These are phyloP conservation scores for Candida maesae DNA, from an alignment of 805 yeast genomes.

Conservation along the genomic window DNA sequence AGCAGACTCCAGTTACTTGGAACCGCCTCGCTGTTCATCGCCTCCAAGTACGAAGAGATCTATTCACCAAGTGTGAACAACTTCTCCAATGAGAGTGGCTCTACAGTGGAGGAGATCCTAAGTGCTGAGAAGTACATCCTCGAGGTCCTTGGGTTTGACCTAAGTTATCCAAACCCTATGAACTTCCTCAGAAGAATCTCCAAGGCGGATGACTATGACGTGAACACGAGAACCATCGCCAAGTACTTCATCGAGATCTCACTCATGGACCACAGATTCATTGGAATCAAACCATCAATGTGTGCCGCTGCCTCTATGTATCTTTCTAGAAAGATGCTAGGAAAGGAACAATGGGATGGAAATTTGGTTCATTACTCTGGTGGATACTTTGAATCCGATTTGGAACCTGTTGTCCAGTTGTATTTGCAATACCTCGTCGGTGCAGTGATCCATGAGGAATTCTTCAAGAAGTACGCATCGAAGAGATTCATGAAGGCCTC, in stretches of 20 bases:
- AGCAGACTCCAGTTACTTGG: conserved; percentile 82
- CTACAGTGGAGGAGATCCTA: conserved; percentile 73
- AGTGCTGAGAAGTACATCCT: conserved; percentile 80
- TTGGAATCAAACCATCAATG: conserved; percentile 69
- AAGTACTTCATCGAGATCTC: conserved; percentile 79
- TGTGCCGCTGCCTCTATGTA: conserved; percentile 89
- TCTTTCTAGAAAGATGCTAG: conserved; percentile 68
- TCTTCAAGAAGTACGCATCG: conserved; percentile 89
- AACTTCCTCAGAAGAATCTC: conserved; percentile 85
- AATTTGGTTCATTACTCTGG: conserved; percentile 89
- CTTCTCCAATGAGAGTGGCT: conserved; percentile 86
- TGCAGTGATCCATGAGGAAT: conserved; percentile 87
- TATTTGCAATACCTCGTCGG: conserved; percentile 71
- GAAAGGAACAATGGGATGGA: conserved; percentile 72
- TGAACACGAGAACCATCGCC: conserved; percentile 77
- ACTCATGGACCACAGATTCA: conserved; percentile 69
- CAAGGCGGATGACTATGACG: conserved; percentile 87
- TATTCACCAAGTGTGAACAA: conserved; percentile 80
- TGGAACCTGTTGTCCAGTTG: conserved; percentile 67
- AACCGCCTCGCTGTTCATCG: conserved; percentile 79
- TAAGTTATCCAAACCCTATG: conserved; percentile 86
- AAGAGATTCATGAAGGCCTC: conserved; percentile 85
- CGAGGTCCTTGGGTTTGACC: conserved; percentile 65
- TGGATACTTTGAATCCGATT: conserved; percentile 71
- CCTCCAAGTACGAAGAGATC: conserved; percentile 93